Evolutionary conservation across 2,329 filamentous ascomycete species (phyloP), one percentile per base, ranked within the genome.

Genomic region (Alternaria ethzedia): DNA sequence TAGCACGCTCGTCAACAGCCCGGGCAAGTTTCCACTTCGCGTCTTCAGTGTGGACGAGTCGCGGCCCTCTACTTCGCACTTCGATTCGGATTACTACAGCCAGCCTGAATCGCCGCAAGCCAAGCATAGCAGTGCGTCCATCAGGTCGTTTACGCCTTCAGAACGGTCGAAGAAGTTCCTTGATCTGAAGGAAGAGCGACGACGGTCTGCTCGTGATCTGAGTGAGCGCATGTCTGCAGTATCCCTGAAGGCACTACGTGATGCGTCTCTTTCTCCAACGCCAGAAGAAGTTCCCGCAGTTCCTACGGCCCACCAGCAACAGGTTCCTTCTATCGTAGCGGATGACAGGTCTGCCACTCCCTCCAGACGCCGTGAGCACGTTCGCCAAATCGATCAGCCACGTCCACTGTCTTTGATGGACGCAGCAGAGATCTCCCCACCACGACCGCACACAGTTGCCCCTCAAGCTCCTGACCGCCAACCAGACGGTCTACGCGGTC

Each of bases 21-120:
- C 66, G 0, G 56, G 17, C 28, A 60, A 65, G 3, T 70, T 66
- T 45, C 73, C 73, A 10, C 57, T 65, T n/a, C 70, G 70, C 17
- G 64, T 78, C 36, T 72, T 72, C 44, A 79, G 75, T 57, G 75
- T 79, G 25, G 75, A 79, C 41, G 78, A 78, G 45, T 73, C 75
- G 5, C 69, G 75, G 7, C 75, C 76, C n/a, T 77, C 77, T n/a
- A 79, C 77, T 10, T 75, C 72, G 36, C 72, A 78, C 49, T 74
- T 75, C 43, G 75, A 78, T 52, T 80, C 78, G 17, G 78, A 80
- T 49, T 80, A 80, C 57, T 80, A 77, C 63, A 79, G 77, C 51
- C 77, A 79, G 59, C 74, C 76, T 45, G 70, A 63, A 8, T 79
- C 76, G 23, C 78, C 77, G 41, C 72, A 69, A 26, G 64, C 65